phyloP scores from a whole-genome alignment of 2,329 filamentous ascomycete species.

The Stagonosporopsis chrysanthemi region DNA sequence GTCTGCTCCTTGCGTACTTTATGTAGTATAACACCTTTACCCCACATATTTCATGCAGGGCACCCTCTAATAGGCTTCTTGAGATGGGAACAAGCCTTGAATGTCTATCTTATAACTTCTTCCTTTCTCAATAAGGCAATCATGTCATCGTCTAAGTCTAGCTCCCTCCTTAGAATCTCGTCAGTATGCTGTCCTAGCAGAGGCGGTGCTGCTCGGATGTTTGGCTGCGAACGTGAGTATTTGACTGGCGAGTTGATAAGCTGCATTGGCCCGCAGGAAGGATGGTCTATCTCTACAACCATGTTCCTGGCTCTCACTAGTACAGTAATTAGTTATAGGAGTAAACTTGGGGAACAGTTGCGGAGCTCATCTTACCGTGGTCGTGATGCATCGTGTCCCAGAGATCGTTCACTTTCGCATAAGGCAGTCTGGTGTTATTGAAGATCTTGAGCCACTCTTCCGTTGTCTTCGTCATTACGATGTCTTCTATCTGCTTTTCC shows the following conservation, averaged over 20 bases:
- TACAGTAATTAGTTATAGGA: constrained; percentile 31
- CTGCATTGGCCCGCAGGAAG: constrained; percentile 80
- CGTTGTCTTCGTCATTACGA: constrained; percentile 79
- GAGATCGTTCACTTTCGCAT: constrained; percentile 91
- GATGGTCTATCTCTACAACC: constrained; percentile 87
- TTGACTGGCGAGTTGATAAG: constrained; percentile 94
- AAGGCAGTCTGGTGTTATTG: constrained; percentile 91
- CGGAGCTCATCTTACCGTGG: constrained; percentile 65
- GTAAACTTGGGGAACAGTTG: neutral
- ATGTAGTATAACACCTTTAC: too few species aligned
- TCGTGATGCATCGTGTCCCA: constrained; percentile 82
- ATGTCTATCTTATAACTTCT: constrained; percentile 23
- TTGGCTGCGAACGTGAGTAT: constrained; percentile 81
- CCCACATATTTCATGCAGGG: too few species aligned
- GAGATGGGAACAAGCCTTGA: too few species aligned
- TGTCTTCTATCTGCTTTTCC: constrained; percentile 77
- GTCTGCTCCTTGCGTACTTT: too few species aligned
- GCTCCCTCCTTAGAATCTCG: constrained; percentile 41
- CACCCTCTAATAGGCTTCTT: too few species aligned
- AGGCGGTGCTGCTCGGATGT: constrained; percentile 79
- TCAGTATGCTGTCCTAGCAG: constrained; percentile 65
- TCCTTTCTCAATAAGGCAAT: constrained; percentile 23
- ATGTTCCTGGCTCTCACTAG: constrained; percentile 75
- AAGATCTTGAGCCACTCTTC: constrained; percentile 86
- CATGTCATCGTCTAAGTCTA: constrained; percentile 23